These are phyloP conservation scores for Hylodesmum podocarpum DNA, from an alignment of 306 rosid genomes.

Conservation along the genomic window DNA sequence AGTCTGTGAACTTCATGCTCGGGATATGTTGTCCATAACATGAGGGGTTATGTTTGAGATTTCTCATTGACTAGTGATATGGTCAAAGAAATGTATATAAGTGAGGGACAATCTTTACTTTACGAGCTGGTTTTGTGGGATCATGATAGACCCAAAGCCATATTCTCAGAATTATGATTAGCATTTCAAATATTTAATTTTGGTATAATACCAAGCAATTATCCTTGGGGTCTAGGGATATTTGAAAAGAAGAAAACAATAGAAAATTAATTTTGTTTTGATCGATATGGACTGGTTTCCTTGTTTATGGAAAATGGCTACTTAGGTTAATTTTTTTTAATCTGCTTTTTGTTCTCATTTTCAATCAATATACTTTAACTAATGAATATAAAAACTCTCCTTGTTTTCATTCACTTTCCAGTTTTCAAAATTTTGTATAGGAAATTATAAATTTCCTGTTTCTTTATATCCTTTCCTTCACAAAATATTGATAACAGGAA, in stretches of 20 bases:
- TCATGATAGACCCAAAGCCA: too few species aligned
- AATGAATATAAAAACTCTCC: background rate
- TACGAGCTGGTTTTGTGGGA: too few species aligned
- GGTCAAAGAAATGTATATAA: too few species aligned
- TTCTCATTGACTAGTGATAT: too few species aligned
- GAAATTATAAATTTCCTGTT: background rate
- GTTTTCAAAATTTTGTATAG: background rate
- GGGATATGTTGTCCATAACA: too few species aligned
- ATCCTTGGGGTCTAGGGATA: background rate
- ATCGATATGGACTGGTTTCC: background rate
- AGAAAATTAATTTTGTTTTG: background rate
- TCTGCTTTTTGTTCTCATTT: background rate
- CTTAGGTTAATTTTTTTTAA: background rate
- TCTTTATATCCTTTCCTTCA: background rate
- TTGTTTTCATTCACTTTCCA: background rate
- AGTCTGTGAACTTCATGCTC: too few species aligned
- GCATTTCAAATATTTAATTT: background rate
- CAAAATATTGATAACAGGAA: background rate
- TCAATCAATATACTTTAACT: background rate
- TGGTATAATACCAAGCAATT: background rate
- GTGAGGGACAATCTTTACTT: too few species aligned
- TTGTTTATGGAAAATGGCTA: background rate
- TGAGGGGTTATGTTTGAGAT: too few species aligned
- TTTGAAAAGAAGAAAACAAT: constrained; percentile 12
- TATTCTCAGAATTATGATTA: too few species aligned